Percentiles rank a stretch among this genome's conserved stretches.
Evolutionary conservation across 2,329 filamentous ascomycete species (phyloP).

Genomic region (Truncatella angustata): DNA sequence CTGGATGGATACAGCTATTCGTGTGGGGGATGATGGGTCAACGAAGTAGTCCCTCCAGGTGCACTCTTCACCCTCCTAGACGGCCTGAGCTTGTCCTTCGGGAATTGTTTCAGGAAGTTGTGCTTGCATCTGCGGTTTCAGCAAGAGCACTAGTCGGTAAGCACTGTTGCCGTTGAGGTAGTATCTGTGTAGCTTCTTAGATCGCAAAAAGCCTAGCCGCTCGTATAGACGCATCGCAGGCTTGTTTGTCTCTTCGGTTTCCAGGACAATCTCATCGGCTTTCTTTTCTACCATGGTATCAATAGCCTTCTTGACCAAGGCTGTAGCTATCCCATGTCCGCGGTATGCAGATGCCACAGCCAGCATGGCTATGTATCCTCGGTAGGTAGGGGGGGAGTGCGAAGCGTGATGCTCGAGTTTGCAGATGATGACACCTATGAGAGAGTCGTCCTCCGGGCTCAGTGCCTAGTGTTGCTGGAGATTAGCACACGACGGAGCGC

Average conservation of each 20-base stretch:
- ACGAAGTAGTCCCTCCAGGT: no score
- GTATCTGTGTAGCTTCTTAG: conserved; percentile 90
- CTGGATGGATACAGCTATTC: no score
- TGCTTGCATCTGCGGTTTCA: conserved; percentile 49
- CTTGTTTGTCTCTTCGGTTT: conserved; percentile 91
- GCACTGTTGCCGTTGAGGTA: conserved; percentile 96
- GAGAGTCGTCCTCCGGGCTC: conserved; percentile 56
- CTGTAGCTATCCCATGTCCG: conserved; percentile 83
- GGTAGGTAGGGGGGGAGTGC: conserved; percentile 69
- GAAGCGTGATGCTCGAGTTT: conserved; percentile 90
- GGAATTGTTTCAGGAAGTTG: not conserved
- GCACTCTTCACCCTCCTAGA: no score
- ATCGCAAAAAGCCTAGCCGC: conserved; percentile 83
- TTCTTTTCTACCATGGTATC: conserved; percentile 82
- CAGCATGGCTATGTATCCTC: conserved; percentile 98
- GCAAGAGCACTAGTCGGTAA: conserved; percentile 79
- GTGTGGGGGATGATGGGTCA: no score
- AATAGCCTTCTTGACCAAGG: conserved; percentile 84
- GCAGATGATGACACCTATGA: conserved; percentile 90
- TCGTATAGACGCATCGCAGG: conserved; percentile 93
- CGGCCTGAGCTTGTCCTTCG: not conserved
- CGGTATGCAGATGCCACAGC: conserved; percentile 81
- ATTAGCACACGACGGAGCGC: no score
- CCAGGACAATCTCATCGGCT: conserved; percentile 92
- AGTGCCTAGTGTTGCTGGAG: conserved; percentile 45